Percentiles rank a stretch among this genome's conserved stretches.
phyloP scores from a whole-genome alignment of 768 basidiomycete genomes.

The Glaciozyma antarctica region DNA sequence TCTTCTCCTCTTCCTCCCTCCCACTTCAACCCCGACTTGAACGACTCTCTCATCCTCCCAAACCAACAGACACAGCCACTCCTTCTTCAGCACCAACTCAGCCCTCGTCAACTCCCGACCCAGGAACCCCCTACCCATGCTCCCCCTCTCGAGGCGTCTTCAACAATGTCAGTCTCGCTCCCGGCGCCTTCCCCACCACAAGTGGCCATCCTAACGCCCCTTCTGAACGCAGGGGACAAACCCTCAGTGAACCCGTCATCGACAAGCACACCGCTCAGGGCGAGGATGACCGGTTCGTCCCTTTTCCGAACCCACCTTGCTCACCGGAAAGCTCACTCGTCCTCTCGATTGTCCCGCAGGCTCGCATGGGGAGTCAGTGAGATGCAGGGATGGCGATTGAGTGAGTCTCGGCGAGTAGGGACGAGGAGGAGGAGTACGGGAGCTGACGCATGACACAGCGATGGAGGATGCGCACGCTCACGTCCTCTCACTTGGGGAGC shows the following conservation, averaged over 20 bases:
- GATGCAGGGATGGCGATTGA: constrained; percentile 99
- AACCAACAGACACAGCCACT: too few species aligned
- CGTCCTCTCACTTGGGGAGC: constrained; percentile 28
- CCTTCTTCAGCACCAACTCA: too few species aligned
- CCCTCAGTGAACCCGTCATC: constrained; percentile 70
- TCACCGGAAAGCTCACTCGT: background rate
- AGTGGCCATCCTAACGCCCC: background rate
- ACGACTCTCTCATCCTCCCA: too few species aligned
- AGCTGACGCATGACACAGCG: constrained; percentile 45
- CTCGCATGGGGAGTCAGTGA: constrained; percentile 68
- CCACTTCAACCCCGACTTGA: too few species aligned
- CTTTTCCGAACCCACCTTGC: background rate
- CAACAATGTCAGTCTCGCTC: too few species aligned
- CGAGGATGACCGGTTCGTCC: constrained; percentile 54
- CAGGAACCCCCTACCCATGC: too few species aligned
- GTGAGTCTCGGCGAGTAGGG: constrained; percentile 49
- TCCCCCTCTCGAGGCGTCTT: too few species aligned
- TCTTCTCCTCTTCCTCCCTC: too few species aligned
- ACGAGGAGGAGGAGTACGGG: background rate
- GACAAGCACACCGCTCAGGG: constrained; percentile 70
- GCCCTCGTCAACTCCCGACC: too few species aligned
- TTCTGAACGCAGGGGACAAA: constrained; percentile 56
- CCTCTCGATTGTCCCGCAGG: constrained; percentile 4
- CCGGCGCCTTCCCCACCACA: too few species aligned
- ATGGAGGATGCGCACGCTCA: constrained; percentile 89